Percentiles rank a stretch among this genome's conserved stretches.
These are phyloP conservation scores for Dentipellis sp. DNA, from an alignment of 768 basidiomycete genomes.

Conservation along the genomic window DNA sequence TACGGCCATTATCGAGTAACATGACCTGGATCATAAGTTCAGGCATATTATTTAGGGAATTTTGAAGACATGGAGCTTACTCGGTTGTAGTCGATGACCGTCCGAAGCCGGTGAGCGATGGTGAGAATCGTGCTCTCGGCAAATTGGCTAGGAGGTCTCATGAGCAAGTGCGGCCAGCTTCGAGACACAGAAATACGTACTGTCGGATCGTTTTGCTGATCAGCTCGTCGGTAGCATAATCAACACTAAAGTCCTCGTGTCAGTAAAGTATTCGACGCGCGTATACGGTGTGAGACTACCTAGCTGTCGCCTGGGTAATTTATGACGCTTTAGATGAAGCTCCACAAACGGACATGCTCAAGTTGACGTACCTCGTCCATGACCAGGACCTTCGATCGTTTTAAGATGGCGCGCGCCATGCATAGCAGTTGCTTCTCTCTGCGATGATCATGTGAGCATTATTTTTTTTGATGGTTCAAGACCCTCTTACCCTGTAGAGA, in stretches of 20 bases:
- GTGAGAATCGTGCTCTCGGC: constrained; percentile 75
- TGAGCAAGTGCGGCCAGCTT: background rate
- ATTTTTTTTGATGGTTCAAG: background rate
- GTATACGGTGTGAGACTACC: constrained; percentile 24
- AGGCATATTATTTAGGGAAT: background rate
- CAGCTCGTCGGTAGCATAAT: constrained; percentile 84
- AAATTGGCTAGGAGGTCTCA: constrained; percentile 44
- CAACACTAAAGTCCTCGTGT: constrained; percentile 35
- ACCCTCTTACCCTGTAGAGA: constrained; percentile 61
- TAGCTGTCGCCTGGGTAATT: constrained; percentile 51
- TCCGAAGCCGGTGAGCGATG: constrained; percentile 72
- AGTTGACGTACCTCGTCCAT: constrained; percentile 66
- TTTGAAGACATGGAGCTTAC: constrained; percentile 30
- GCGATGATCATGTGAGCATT: background rate
- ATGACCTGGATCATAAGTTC: constrained; percentile 42
- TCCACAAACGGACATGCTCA: background rate
- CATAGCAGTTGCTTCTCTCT: constrained; percentile 82
- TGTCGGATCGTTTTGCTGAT: constrained; percentile 75
- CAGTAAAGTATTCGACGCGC: background rate
- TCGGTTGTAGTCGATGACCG: constrained; percentile 78
- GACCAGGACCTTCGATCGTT: constrained; percentile 65
- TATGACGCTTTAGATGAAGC: background rate
- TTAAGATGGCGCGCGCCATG: constrained; percentile 82
- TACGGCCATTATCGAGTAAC: constrained; percentile 69
- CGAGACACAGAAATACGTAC: constrained; percentile 30